Percentiles rank a stretch among this genome's conserved stretches.
These are phyloP conservation scores for Takashimella koratensis DNA, from an alignment of 1,284 basidiomycete genomes.

Conservation along the genomic window DNA sequence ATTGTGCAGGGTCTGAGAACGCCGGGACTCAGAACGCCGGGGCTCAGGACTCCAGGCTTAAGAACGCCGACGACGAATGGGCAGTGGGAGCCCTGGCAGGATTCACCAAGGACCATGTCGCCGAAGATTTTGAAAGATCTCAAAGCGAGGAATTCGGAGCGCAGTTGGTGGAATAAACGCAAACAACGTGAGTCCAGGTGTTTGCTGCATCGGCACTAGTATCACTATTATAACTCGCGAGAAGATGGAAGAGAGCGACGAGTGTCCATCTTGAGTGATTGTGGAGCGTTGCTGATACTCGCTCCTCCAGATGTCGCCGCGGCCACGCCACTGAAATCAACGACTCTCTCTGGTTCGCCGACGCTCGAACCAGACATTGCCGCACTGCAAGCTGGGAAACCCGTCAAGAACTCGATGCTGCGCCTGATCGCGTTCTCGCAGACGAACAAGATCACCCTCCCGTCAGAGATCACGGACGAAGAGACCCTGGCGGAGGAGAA, in stretches of 20 bases:
- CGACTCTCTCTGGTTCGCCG: constrained; percentile 1
- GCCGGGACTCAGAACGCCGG: constrained; percentile 7
- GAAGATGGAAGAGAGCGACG: too few species aligned
- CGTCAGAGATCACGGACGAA: constrained; percentile 4
- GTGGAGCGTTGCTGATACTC: too few species aligned
- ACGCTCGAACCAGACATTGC: constrained; percentile 22
- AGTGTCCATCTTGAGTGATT: too few species aligned
- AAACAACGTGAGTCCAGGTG: constrained; percentile 25
- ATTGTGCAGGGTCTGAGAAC: background rate
- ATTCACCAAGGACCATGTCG: constrained; percentile 30
- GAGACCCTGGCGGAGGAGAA: constrained; percentile 4
- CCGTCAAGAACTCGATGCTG: constrained; percentile 24
- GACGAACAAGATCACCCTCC: constrained; percentile 15
- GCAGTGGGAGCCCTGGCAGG: constrained; percentile 29
- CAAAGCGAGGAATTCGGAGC: constrained; percentile 32
- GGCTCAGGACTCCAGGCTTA: background rate
- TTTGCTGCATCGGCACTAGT: background rate
- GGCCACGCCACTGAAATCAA: constrained; percentile 19
- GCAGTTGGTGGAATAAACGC: constrained; percentile 40
- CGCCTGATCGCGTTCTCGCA: constrained; percentile 31
- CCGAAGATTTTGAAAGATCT: constrained; percentile 16
- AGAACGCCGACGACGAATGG: background rate
- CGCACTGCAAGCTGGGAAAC: constrained; percentile 15
- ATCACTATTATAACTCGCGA: constrained; percentile 31
- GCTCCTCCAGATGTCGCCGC: background rate